Percentiles rank a stretch among this genome's conserved stretches.
Conservation (phyloP, 306 rosid genomes). For the Citrullus amarus region DNA sequence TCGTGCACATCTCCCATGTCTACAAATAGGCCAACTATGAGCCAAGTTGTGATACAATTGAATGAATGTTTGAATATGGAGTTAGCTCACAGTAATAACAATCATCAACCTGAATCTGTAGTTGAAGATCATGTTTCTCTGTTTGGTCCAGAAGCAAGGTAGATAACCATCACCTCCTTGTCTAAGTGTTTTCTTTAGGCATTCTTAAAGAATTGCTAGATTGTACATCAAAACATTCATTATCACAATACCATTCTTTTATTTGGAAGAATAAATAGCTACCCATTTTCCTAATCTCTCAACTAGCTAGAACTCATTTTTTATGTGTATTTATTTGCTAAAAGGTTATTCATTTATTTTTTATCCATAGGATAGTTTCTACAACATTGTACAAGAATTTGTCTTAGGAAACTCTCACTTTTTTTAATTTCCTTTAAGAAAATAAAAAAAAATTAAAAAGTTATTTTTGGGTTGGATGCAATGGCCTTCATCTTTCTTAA, state of each 20-base stretch:
- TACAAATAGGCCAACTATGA: slow-evolving; percentile 14
- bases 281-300: no score
- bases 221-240: background rate
- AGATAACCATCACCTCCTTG: background rate
- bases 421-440: no score
- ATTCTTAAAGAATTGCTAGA: background rate
- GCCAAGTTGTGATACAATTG: slow-evolving; percentile 5
- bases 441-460: no score
- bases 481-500: no score
- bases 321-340: background rate
- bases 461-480: no score
- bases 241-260: background rate
- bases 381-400: no score
- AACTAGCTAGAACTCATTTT: no score
- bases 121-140: background rate
- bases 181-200: background rate
- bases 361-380: no score
- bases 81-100: background rate
- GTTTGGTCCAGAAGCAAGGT: slow-evolving; percentile 2
- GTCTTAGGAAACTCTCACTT: no score
- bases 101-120: background rate
- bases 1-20: background rate
- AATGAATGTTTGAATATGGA: slow-evolving; percentile 15
- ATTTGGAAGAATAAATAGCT: background rate
- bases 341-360: background rate